Evolutionary conservation across 331 rosid species (phyloP).

Genomic region (Dryas integrifolia): DNA sequence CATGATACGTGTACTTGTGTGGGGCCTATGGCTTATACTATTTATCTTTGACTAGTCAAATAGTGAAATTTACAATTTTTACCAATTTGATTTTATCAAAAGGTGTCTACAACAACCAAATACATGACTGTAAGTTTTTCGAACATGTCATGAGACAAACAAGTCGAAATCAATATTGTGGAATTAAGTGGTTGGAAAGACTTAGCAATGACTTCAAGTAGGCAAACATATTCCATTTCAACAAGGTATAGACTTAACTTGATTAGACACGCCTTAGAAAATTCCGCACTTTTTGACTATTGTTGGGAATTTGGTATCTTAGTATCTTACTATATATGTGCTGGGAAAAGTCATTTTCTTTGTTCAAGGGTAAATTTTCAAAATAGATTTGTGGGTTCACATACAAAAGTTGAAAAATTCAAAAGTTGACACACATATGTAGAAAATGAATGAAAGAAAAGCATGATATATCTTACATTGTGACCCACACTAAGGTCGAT

Average conservation of each 20-base stretch:
- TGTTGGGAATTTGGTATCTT: background rate
- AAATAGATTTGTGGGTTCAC: too few species aligned
- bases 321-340: too few species aligned
- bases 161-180: background rate
- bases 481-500: too few species aligned
- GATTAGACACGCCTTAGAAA: slow-evolving; percentile 1
- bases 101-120: background rate
- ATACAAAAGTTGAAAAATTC: too few species aligned
- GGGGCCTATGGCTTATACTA: too few species aligned
- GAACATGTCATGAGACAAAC: background rate
- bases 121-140: background rate
- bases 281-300: background rate
- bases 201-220: background rate
- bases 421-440: too few species aligned
- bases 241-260: background rate
- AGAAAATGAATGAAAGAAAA: too few species aligned
- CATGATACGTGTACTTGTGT: too few species aligned
- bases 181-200: background rate
- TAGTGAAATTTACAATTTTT: too few species aligned
- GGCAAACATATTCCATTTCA: background rate
- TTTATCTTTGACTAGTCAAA: too few species aligned
- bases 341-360: background rate
- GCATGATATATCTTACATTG: too few species aligned
- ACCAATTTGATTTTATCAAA: too few species aligned
- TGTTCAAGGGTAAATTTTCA: background rate